Base-by-base conservation (phyloP, 75 land plant species). In the Adiantum capillusveneris region DNA sequence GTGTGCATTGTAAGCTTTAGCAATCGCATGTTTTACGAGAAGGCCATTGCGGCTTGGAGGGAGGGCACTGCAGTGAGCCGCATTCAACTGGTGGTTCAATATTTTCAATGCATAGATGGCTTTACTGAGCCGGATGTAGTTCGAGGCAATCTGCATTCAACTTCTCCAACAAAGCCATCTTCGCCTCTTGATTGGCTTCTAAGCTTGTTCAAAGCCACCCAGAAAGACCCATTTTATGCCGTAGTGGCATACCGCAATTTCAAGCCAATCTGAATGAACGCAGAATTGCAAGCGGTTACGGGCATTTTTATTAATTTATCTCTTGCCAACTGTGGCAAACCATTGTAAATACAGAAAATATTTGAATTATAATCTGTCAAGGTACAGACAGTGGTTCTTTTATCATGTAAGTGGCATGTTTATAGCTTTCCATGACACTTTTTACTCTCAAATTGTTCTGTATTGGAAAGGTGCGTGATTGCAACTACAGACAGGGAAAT, bases 1-100 rank as follows among this genome's bases (percentile, higher is more conserved):
- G 59, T 88, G 0, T 88, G 87, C 80, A 84, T 88, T n/a, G 73
- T 88, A 53, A 88, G 93, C 73, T 88, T 88, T 66, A 88, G 93
- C 81, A 88, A 88, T 52, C 55, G 93, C 19, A 53, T 88, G 72
- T 88, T 88, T 60, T 88, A 88, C 45, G 93, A 88, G 59, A 88
- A 88, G 52, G 93, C 93, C 7, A 75, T 88, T 27, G 67, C 73
- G 25, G 78, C 93, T 28, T 88, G 93, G 93, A 73, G 88, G 58
- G 85, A 84, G 45, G 88, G 85, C 9, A 81, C 70, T 18, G 80
- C 53, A 1, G 84, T 84, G 63, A 74, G 88, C 58, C 71, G 88
- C 1, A 76, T 72, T 0, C 93, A 88, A 57, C 67, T 88, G 14
- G 88, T 88, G 21, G 73, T 76, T 30, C 93, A 88, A 49, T 88